Evolutionary conservation across 768 basidiomycete species (phyloP), one percentile per base, ranked within the genome.

Genomic region (Hericium rajendrae): DNA sequence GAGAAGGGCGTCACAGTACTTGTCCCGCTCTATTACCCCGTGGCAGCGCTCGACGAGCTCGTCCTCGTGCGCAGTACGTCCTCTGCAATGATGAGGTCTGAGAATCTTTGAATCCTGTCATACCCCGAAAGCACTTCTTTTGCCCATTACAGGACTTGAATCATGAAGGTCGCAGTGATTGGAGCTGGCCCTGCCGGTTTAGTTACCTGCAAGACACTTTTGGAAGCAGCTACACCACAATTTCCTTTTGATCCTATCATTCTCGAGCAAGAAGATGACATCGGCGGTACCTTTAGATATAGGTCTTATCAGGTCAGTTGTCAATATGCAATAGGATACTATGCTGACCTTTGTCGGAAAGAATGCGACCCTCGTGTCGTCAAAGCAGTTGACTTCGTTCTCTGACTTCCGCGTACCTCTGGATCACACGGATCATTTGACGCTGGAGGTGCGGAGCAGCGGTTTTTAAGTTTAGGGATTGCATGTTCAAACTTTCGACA

Each of bases 301-400:
- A 68, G 78, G 5, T 72, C 75, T 6, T 80, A 80, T 59, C 72
- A 78, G 67, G 76, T 73, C 54, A 24, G 58, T 58, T 20, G 13
- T 26, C 26, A 26, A 5, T 26, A 26, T 26, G 37, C 15, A 4
- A 9, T 22, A 37, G 43, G 6, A 10, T 18, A 4, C 16, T 6
- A 55, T 10, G 38, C 24, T 43, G 41, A 38, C 12, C 8, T 6
- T 39, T 24, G 28, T 15, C n/a, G 38, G 26, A 24, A 26, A 81
- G 78, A 75, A 78, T 54, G 73, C 77, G 12, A 71, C 68, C 18
- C 68, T 82, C 22, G 80, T 82, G n/a, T 79, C 76, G 13, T 78
- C 78, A 12, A 83, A 82, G 63, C 80, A 83, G 64, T 70, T 84
- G 38, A 84, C 82, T 4, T 73, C 74, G 57, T 84, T 83, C 67